Percentiles rank a stretch among this genome's conserved stretches.
Evolutionary conservation across 192 early-diverging fungal species (phyloP).

Genomic region (Backusella liffmaniae): DNA sequence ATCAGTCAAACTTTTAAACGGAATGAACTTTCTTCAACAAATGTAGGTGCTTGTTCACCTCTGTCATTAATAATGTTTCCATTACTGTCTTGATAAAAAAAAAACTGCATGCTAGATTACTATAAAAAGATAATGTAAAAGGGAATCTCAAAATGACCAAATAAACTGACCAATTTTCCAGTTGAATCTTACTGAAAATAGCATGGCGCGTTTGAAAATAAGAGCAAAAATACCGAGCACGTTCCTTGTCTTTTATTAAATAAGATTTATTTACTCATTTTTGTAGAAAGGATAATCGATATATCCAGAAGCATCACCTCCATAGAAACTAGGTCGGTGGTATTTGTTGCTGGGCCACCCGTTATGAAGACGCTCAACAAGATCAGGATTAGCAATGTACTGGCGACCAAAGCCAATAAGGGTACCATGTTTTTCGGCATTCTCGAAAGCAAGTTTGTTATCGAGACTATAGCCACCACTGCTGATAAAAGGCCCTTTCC

Average conservation of each 20-base stretch:
- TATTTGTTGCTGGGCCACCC: slow-evolving; percentile 27
- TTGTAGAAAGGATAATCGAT: slow-evolving; percentile 28
- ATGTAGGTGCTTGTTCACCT: too few species aligned
- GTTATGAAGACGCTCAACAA: slow-evolving; percentile 25
- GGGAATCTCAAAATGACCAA: too few species aligned
- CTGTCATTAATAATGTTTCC: too few species aligned
- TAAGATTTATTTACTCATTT: neutral
- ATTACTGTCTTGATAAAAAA: too few species aligned
- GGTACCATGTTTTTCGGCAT: slow-evolving; percentile 15
- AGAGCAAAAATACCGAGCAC: neutral
- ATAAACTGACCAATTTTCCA: too few species aligned
- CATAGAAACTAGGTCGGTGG: slow-evolving; percentile 28
- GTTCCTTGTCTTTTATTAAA: neutral
- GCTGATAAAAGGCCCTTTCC: slow-evolving; percentile 10
- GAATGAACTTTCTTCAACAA: too few species aligned
- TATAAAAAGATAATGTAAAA: too few species aligned
- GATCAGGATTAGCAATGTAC: slow-evolving; percentile 41
- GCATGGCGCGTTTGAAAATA: neutral
- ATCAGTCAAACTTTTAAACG: too few species aligned
- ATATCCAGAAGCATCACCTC: slow-evolving; percentile 18
- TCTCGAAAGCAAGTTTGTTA: slow-evolving; percentile 8
- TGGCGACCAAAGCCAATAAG: slow-evolving; percentile 32
- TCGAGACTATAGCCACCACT: slow-evolving; percentile 24
- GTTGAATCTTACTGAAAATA: neutral
- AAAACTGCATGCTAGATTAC: too few species aligned